phyloP scores from a whole-genome alignment of 495 filamentous ascomycete species.

The Penicillium atrosanguineum region DNA sequence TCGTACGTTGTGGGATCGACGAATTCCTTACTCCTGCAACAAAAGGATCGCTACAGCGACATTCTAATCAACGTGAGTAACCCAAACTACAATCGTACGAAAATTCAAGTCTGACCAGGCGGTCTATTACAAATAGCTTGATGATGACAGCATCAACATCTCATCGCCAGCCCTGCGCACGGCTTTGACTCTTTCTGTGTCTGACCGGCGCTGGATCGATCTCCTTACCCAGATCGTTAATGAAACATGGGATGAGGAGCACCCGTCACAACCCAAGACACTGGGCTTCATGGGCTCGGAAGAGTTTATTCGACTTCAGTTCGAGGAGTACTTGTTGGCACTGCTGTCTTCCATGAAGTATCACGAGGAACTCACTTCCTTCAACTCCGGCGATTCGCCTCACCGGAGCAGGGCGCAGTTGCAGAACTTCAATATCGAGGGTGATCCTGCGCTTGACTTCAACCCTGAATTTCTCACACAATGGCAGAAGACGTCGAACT shows the following conservation, averaged over 20 bases:
- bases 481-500: constrained; percentile 87
- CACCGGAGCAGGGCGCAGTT: constrained; percentile 32
- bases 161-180: constrained; percentile 72
- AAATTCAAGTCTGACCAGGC: not conserved
- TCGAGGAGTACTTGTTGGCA: constrained; percentile 93
- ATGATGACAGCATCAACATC: constrained; percentile 83
- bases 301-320: constrained; percentile 96
- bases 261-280: constrained; percentile 84
- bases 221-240: constrained; percentile 89
- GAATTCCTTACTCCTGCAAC: constrained; percentile 88
- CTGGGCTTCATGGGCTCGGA: constrained; percentile 95
- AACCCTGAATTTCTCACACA: constrained; percentile 65
- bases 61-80: constrained; percentile 79
- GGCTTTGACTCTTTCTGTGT: constrained; percentile 75
- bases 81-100: not conserved
- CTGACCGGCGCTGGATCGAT: constrained; percentile 95
- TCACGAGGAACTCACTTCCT: constrained; percentile 64
- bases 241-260: constrained; percentile 92
- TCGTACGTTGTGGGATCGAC: constrained; percentile 97
- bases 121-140: constrained; percentile 51
- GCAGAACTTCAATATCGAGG: constrained; percentile 57
- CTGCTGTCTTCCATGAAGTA: constrained; percentile 88
- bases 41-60: constrained; percentile 96
- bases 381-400: constrained; percentile 26
- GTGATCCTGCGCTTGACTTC: constrained; percentile 83